Evolutionary conservation across 1,284 basidiomycete species (phyloP).

Genomic region (Rhodofomes roseus): DNA sequence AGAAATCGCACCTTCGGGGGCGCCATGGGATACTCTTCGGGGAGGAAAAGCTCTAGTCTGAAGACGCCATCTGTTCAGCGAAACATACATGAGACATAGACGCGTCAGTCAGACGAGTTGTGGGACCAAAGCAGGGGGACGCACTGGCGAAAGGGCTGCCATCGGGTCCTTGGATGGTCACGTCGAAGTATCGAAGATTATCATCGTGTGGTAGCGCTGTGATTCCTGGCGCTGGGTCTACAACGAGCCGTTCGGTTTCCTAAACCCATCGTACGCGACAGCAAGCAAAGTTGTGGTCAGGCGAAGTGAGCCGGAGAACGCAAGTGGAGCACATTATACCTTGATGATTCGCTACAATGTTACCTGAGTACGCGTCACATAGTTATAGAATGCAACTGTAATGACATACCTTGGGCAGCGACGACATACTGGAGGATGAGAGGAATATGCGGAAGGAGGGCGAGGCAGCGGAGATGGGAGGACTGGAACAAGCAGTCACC

Average conservation of each 20-base stretch:
- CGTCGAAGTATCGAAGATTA: slow-evolving; percentile 98
- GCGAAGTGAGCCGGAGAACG: slow-evolving; percentile 5
- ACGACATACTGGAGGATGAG: not conserved
- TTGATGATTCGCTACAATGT: slow-evolving; percentile 50
- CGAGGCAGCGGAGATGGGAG: too few relatives aligned
- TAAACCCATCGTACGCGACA: slow-evolving; percentile 32
- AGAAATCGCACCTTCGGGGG: slow-evolving; percentile 98
- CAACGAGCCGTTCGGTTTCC: slow-evolving; percentile 96
- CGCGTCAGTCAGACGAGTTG: not conserved
- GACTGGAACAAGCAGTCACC: too few relatives aligned
- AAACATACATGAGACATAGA: not conserved
- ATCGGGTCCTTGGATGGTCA: slow-evolving; percentile 91
- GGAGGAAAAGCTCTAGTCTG: slow-evolving; percentile 94
- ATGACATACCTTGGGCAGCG: slow-evolving; percentile 16
- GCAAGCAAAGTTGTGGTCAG: slow-evolving; percentile 10
- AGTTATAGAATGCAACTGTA: not conserved
- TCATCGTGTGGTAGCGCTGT: slow-evolving; percentile 93
- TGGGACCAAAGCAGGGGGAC: slow-evolving; percentile 27
- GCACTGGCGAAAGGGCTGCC: slow-evolving; percentile 92
- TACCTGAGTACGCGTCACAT: too few relatives aligned
- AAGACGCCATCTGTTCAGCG: slow-evolving; percentile 77
- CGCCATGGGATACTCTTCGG: slow-evolving; percentile 99
- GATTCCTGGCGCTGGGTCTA: slow-evolving; percentile 96
- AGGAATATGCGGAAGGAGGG: too few relatives aligned
- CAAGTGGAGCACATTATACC: slow-evolving; percentile 29